Evolutionary conservation across 2,329 filamentous ascomycete species (phyloP), one percentile per base, ranked within the genome.

Genomic region (Daldinia sp.): DNA sequence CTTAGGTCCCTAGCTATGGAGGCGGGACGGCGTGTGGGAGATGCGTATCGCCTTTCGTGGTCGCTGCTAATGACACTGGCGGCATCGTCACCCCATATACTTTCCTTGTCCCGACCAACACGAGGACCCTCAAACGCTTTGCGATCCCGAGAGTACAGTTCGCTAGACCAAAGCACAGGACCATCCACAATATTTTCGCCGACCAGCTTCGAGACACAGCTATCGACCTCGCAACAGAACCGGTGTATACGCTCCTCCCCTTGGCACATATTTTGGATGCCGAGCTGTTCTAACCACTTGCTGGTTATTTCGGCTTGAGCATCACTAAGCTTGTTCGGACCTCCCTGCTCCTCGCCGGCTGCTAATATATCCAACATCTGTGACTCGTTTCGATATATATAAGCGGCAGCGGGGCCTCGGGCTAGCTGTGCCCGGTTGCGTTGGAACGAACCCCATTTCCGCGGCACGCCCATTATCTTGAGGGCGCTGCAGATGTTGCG

Each of bases 171-270:
- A 1, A 98, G 80, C 0, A 96, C 92, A 0, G 94, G 93, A 0
- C 91, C 92, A 34, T 96, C 92, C 63, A 91, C 83, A 64, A 96
- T 88, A 45, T 88, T 93, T 62, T 96, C 92, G 25, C 92, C 93
- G 27, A 96, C 90, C 6, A 98, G 82, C 74, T 93, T 93, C 69
- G 88, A 90, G 67, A 97, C 90, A 72, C 93, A 96, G 64, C 87
- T 90, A 71, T 94, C 91, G 25, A 98, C 86, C 75, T 98, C 95
- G 68, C 93, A 91, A 73, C 90, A 95, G 76, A 99, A 95, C 9
- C 94, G 88, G 75, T 98, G 95, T 32, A 99, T 94, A 51, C 95
- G 83, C 77, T 99, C 95, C 75, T 99, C 95, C 4, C 94, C 95
- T 69, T 89, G 90, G 78, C 95, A 99, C 69, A 98, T 94, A 73